Evolutionary conservation across 192 early-diverging fungal species (phyloP), one percentile per base, ranked within the genome.

Genomic region (Spinellus fusiger): DNA sequence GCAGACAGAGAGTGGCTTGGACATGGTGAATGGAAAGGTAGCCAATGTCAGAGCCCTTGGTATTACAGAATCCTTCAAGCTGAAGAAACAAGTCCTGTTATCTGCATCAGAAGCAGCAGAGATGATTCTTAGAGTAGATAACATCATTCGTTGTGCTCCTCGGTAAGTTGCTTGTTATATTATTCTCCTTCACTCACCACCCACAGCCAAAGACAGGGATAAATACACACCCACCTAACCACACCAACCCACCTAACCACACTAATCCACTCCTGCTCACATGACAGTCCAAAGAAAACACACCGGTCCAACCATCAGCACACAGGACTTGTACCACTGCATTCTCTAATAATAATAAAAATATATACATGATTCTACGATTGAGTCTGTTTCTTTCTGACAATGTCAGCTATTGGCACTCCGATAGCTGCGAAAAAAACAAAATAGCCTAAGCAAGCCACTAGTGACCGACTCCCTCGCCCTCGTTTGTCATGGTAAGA

Each of bases 41-140:
- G 86, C 82, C 5, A 89, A 95, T 72, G 86, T 97, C 69, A 70
- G 82, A 37, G 84, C 80, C 49, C 79, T 93, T 59, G 93, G 93
- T 18, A 92, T 99, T 70, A 96, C 93, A 33, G 96, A 99, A 74
- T 92, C 89, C 22, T 97, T 86, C 84, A 99, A 96, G 79, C 82
- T 97, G 50, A 99, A 99, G 83, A 83, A 86, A 50, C 89, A 91
- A 74, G 94, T 97, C 26, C 78, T 99, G 31, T 76, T 95, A 58
- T 90, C 87, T 70, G 95, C 96, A 12, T 84, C 91, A 7, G 96
- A 99, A 76, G 96, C 95, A 1, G 90, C 93, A 10, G 95, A 97
- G 73, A 91, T 95, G 89, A 96, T 99, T 71, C 78, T 99, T 56
- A 86, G 96, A 54, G 95, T 99, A 10, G 95, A 99, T 71, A 90